Evolutionary conservation across 2,329 filamentous ascomycete species (phyloP), one percentile per base, ranked within the genome.

Genomic region (Cucurbitaria berberidis): DNA sequence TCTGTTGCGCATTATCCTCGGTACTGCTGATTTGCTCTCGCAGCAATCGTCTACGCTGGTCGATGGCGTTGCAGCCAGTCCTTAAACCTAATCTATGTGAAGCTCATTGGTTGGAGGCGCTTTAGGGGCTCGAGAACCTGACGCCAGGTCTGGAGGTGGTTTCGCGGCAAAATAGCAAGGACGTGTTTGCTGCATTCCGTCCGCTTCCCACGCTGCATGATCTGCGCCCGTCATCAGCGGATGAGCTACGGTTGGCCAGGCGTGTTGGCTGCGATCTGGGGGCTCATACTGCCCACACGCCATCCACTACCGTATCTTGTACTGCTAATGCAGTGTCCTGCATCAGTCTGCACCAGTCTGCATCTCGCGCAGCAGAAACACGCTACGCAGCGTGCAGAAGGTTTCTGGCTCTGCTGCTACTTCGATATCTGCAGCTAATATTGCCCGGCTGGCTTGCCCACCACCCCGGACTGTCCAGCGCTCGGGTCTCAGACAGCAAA

Each of bases 21-120:
- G 51, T 51, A 50, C 47, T 46, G 51, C 52, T 41, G 47, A 49
- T 48, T 48, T 59, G 48, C 82, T 57, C 89, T 86, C 86, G 80
- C 81, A 55, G 54, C 54, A 59, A 62, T 59, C 60, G 48, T 62
- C 56, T 56, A 57, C 49, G 53, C 51, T 55, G 40, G 49, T 50
- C 48, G 51, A 57, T 45, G 42, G 51, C 58, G 66, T 67, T 67
- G 63, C 67, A 51, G 69, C 61, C 53, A 63, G 52, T 55, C 62
- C 67, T 67, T 73, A 64, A 72, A 69, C 67, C 59, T 64, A 68
- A 69, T 70, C 61, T 62, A 65, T 63, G 50, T 61, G 59, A 58
- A 65, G 65, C 68, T 64, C 60, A 74, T 74, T 74, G 69, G 71
- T 38, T 55, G 60, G 55, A 52, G 53, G 53, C 44, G 46, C 53